Base-by-base conservation (phyloP, 768 basidiomycete species). In the Chalciporus pseudorubinellus region DNA sequence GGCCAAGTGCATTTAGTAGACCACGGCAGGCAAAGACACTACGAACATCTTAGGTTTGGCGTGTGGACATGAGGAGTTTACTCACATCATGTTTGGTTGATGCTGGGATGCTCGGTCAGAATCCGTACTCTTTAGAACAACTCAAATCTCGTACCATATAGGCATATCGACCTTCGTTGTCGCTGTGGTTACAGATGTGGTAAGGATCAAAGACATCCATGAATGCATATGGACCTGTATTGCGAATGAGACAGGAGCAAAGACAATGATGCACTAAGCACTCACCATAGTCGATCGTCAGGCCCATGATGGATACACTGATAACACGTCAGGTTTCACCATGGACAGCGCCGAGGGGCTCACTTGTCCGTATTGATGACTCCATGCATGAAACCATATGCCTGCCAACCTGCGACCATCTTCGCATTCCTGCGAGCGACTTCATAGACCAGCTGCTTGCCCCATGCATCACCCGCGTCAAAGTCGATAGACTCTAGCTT, bases 361-460 rank as follows among this genome's bases (percentile, higher is more conserved):
- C 58, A 88, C 89, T 95, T 97, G 73, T 98, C 95, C 2, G 95
- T 95, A 64, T 98, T 98, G 60, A 99, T 92, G 33, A 99, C 95
- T 0, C 92, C 93, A 63, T 94, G 91, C 92, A 93, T 92, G 66
- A 90, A 94, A 1, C 92, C 92, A 67, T 88, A 89, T 7, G 83
- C 92, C 70, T 98, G 95, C 97, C 97, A 98, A 4, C 79, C 87
- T 10, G 94, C 97, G 0, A 94, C 90, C 89, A 95, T 98, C 64
- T 74, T 75, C 39, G 90, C 95, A 64, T 97, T 98, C 62, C 93
- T 74, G 66, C 79, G 81, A 14, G 92, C 84, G 0, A 83, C 84
- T 59, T 97, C 93, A 57, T 85, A 70, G 2, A 95, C 77, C 40
- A 98, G 67, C 40, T 79, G 74, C 63, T 75, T 75, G 4, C 81